Percentiles rank a stretch among this genome's conserved stretches.
phyloP scores from a whole-genome alignment of 1,284 basidiomycete genomes.

The Trichosporon asahii region DNA sequence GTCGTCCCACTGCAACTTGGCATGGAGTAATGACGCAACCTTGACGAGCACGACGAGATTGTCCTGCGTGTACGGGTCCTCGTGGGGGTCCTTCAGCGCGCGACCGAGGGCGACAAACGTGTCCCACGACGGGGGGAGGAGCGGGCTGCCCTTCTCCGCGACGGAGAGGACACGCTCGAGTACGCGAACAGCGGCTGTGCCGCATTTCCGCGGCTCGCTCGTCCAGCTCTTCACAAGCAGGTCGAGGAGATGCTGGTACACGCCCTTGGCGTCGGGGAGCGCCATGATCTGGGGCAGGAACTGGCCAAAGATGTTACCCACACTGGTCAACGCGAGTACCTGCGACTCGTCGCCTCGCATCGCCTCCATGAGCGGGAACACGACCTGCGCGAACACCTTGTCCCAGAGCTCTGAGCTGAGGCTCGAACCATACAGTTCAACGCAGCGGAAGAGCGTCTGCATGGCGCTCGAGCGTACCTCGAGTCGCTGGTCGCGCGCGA shows the following conservation, averaged over 20 bases:
- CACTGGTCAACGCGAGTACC: slow-evolving; percentile 76
- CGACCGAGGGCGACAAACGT: slow-evolving; percentile 66
- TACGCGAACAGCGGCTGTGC: slow-evolving; percentile 73
- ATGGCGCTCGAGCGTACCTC: slow-evolving; percentile 92
- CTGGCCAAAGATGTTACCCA: slow-evolving; percentile 76
- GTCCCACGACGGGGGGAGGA: slow-evolving; percentile 63
- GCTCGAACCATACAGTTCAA: slow-evolving; percentile 86
- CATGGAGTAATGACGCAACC: slow-evolving; percentile 34
- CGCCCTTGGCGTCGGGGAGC: slow-evolving; percentile 64
- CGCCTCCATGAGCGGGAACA: slow-evolving; percentile 80
- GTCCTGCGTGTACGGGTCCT: slow-evolving; percentile 72
- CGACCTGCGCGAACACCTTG: slow-evolving; percentile 78
- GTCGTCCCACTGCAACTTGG: slow-evolving; percentile 50
- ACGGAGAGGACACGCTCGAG: slow-evolving; percentile 72
- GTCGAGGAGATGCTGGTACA: slow-evolving; percentile 69
- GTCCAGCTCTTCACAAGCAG: slow-evolving; percentile 68
- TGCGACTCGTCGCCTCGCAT: slow-evolving; percentile 78
- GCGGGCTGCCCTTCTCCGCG: slow-evolving; percentile 28
- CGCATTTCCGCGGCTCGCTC: slow-evolving; percentile 65
- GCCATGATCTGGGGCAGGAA: slow-evolving; percentile 70
- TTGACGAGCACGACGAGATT: slow-evolving; percentile 64
- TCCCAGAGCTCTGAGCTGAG: slow-evolving; percentile 79
- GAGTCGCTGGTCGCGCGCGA: slow-evolving; percentile 75
- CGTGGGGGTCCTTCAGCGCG: slow-evolving; percentile 48
- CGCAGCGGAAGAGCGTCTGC: slow-evolving; percentile 87